Evolutionary conservation across 1,139 yeast genomes (phyloP), one percentile per base, ranked within the genome.

Genomic region (Tardiomyces depauwii): DNA sequence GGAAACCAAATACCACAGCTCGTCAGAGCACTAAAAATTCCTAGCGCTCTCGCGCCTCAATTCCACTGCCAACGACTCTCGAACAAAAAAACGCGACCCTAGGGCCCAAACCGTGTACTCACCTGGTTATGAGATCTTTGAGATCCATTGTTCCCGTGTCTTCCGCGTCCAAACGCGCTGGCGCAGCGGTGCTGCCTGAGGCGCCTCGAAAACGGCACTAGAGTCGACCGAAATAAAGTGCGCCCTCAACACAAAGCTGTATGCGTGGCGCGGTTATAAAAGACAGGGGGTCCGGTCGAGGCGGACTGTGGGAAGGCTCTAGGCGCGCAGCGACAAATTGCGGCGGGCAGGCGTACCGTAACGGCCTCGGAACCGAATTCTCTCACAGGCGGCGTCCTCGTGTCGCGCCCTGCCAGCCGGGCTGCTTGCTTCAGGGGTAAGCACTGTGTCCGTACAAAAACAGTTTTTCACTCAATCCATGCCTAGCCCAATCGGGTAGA

Each of bases 91-190:
- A 30, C 7, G 25, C n/a, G 25, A 7, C 25, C 25, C 25, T 21
- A 21, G 25, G 25, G 25, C 7, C 25, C 25, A 30, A 30, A 5
- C n/a, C n/a, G n/a, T 13, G 10, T 14, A 30, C 36, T 12, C 16
- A 30, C 36, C 36, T 30, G 3, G 39, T 18, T 14, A 18, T 16
- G 16, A 18, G 41, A 39, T 49, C 51, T 33, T 49, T 49, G 40
- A 49, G 48, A 44, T 49, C 51, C 51, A 49, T 48, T 16, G 27
- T 28, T 14, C 36, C 10, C 7, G 25, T 21, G 25, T 21, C 25
- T 21, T 21, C 4, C 7, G 25, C 36, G 36, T 5, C 36, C 36
- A 30, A 5, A 30, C 16, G 36, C 11, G 36, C 36, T 30, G 10
- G n/a, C n/a, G n/a, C n/a, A n/a, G n/a, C n/a, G n/a, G n/a, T n/a